A percentile compares a stretch with the other conserved stretches of the same genome.
Conservation (phyloP, 192 early-diverging fungal genomes). For the Coemansia asiatica region DNA sequence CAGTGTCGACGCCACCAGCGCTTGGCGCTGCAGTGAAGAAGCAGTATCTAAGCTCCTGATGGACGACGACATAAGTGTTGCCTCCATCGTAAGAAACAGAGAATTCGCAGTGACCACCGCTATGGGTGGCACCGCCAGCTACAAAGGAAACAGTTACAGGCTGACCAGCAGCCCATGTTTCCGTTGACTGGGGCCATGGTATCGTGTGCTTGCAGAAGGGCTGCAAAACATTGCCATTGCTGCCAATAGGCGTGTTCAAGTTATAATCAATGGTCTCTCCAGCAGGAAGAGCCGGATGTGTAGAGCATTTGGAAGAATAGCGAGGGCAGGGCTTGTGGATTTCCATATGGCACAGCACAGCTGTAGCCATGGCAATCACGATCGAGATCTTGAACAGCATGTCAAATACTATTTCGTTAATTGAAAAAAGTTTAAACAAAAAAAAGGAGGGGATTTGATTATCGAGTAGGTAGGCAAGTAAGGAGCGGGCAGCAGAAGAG, state of each 20-base stretch:
- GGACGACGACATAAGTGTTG: constrained; percentile 44
- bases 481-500: too few relatives aligned
- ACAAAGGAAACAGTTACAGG: constrained; percentile 35
- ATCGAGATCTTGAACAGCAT: constrained; percentile 4
- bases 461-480: too few relatives aligned
- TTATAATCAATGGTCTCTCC: constrained; percentile 31
- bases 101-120: constrained; percentile 58
- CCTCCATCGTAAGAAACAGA: constrained; percentile 52
- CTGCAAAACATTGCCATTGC: constrained; percentile 3
- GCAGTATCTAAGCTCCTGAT: constrained; percentile 39
- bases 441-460: too few relatives aligned
- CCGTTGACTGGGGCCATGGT: constrained; percentile 11
- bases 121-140: constrained; percentile 40
- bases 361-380: background rate
- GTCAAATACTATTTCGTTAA: background rate
- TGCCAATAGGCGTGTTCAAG: constrained; percentile 42
- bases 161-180: constrained; percentile 43
- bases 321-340: constrained; percentile 21
- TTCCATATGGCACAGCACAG: constrained; percentile 26
- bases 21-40: constrained; percentile 19
- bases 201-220: constrained; percentile 44
- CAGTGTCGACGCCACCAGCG: constrained; percentile 12
- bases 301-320: constrained; percentile 14
- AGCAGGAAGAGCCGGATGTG: background rate
- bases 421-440: background rate